Percentiles rank a stretch among this genome's conserved stretches.
Evolutionary conservation across 1,284 basidiomycete species (phyloP).

Genomic region (Melanopsichium pennsylvanicum): DNA sequence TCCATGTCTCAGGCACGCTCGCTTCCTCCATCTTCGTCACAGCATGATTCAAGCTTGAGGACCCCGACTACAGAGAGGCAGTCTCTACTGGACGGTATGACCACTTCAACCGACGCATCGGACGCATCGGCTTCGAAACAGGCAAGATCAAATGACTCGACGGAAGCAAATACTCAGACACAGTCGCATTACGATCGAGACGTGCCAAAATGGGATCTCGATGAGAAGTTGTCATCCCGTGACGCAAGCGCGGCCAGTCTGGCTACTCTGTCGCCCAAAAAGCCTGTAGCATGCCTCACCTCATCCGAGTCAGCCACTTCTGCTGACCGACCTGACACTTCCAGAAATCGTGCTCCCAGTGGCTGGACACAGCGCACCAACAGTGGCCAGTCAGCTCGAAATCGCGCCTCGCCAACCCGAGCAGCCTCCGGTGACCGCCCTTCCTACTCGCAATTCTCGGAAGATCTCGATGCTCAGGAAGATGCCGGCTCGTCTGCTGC

Average conservation of each 20-base stretch:
- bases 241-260: conserved; percentile 36
- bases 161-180: neutral
- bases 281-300: conserved; percentile 7
- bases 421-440: conserved; percentile 18
- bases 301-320: conserved; percentile 4
- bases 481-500: conserved; percentile 38
- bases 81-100: conserved; percentile 23
- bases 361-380: conserved; percentile 1
- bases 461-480: conserved; percentile 45
- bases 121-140: neutral
- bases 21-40: conserved; percentile 3
- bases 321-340: neutral
- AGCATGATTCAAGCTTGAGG: conserved; percentile 21
- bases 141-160: neutral
- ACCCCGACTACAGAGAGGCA: conserved; percentile 20
- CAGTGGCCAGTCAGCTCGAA: conserved; percentile 10
- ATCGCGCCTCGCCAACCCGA: conserved; percentile 5
- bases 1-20: conserved; percentile 30
- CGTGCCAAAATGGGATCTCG: conserved; percentile 52
- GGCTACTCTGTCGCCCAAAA: conserved; percentile 28
- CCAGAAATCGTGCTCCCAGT: neutral
- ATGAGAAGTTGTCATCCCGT: conserved; percentile 32
- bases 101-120: neutral
- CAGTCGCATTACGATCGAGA: conserved; percentile 40
- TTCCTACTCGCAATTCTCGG: conserved; percentile 42